phyloP scores from a whole-genome alignment of 345 rosid species.

The Populus simonii region DNA sequence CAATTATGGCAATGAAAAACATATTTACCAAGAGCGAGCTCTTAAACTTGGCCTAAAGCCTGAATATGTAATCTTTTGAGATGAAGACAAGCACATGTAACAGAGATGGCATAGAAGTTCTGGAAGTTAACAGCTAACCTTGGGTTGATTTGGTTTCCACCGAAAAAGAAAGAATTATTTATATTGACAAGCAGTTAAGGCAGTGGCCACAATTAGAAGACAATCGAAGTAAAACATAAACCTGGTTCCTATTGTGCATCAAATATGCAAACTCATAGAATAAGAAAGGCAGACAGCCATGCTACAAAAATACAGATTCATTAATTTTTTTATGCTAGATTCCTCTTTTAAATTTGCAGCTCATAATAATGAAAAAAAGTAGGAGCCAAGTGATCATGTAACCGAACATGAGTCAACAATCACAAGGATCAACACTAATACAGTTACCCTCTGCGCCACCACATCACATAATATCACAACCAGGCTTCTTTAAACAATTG shows the following conservation, averaged over 20 bases:
- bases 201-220: neutral
- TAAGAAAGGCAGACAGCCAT: neutral
- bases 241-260: neutral
- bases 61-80: neutral
- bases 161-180: neutral
- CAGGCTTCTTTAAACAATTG: neutral
- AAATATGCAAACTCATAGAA: neutral
- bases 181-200: neutral
- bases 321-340: neutral
- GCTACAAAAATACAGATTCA: neutral
- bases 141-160: neutral
- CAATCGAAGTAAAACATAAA: neutral
- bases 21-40: neutral
- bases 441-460: neutral
- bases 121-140: neutral
- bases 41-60: neutral
- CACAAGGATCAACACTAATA: neutral
- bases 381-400: constrained; percentile 2
- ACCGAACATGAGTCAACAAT: neutral
- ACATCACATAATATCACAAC: constrained; percentile 1
- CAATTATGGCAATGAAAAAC: neutral
- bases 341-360: constrained; percentile 1
- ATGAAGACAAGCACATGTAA: neutral
- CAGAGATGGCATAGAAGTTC: neutral
- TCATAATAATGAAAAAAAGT: neutral